Evolutionary conservation across 2,329 filamentous ascomycete genomes (phyloP).

Genomic region (Colletotrichum lindemuthianum): DNA sequence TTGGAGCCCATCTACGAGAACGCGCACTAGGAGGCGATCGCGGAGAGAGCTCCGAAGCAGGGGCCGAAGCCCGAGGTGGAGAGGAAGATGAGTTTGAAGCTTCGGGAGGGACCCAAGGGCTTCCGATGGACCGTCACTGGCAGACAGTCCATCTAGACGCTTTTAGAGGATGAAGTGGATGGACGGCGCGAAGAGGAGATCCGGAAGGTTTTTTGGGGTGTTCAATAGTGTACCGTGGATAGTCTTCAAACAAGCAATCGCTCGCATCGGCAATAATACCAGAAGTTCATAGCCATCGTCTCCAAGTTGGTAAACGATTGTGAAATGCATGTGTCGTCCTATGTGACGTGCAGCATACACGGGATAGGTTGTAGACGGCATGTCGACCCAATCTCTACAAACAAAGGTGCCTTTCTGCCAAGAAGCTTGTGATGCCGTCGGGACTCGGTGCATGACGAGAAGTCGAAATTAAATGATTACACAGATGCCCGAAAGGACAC

Average conservation of each 20-base stretch:
- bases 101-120: slow-evolving; percentile 5
- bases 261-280: slow-evolving; percentile 18
- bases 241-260: slow-evolving; percentile 26
- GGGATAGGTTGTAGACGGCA: too few relatives aligned
- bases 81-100: neutral
- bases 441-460: slow-evolving; percentile 4
- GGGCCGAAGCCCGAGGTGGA: neutral
- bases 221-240: slow-evolving; percentile 18
- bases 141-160: neutral
- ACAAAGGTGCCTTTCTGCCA: neutral
- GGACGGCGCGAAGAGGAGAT: neutral
- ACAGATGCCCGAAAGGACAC: neutral
- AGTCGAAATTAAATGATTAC: slow-evolving; percentile 1
- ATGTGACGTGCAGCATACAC: neutral
- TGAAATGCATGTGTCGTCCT: neutral
- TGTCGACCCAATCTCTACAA: too few relatives aligned
- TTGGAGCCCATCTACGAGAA: slow-evolving; percentile 79
- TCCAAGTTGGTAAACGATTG: too few relatives aligned
- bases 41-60: neutral
- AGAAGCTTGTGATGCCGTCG: slow-evolving; percentile 31
- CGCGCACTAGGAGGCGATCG: slow-evolving; percentile 16
- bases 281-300: neutral
- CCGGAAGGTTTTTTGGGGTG: neutral
- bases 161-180: too few relatives aligned
- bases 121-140: slow-evolving; percentile 12